A percentile compares a stretch with the other conserved stretches of the same genome.
Evolutionary conservation across 345 rosid genomes (phyloP).

Genomic region (Euphorbia pulcherrima): DNA sequence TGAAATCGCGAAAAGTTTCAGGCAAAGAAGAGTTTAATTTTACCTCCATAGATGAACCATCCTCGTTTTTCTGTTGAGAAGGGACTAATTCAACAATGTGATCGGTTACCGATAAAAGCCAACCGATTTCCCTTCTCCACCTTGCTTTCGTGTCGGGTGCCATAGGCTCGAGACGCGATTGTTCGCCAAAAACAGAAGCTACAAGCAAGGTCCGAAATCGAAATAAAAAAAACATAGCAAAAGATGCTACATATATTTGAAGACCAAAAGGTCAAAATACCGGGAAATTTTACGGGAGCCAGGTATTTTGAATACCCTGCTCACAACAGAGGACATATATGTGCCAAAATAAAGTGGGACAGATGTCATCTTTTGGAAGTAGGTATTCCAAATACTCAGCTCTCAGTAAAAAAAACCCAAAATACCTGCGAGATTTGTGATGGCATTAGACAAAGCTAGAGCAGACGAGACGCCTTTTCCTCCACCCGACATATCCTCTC

Average conservation of each 20-base stretch:
- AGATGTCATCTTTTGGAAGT: no score
- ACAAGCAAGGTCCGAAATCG: slow-evolving; percentile 12
- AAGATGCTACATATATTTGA: neutral
- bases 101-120: slow-evolving; percentile 41
- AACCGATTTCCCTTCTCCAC: slow-evolving; percentile 42
- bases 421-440: slow-evolving; percentile 45
- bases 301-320: no score
- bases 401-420: neutral
- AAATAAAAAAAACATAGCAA: no score
- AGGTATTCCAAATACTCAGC: no score
- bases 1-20: neutral
- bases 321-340: no score
- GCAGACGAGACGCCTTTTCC: slow-evolving; percentile 49
- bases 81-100: slow-evolving; percentile 44
- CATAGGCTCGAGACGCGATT: slow-evolving; percentile 39
- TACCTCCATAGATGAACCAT: slow-evolving; percentile 38
- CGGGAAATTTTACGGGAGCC: no score
- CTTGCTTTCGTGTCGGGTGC: slow-evolving; percentile 35
- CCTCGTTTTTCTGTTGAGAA: slow-evolving; percentile 33
- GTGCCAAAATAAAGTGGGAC: no score
- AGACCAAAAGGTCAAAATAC: neutral
- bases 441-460: slow-evolving; percentile 44
- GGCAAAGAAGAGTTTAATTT: neutral
- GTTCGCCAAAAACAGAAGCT: slow-evolving; percentile 50
- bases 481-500: slow-evolving; percentile 53